Base-by-base conservation (phyloP, 2,329 filamentous ascomycete species). In the Trichoderma koningii region DNA sequence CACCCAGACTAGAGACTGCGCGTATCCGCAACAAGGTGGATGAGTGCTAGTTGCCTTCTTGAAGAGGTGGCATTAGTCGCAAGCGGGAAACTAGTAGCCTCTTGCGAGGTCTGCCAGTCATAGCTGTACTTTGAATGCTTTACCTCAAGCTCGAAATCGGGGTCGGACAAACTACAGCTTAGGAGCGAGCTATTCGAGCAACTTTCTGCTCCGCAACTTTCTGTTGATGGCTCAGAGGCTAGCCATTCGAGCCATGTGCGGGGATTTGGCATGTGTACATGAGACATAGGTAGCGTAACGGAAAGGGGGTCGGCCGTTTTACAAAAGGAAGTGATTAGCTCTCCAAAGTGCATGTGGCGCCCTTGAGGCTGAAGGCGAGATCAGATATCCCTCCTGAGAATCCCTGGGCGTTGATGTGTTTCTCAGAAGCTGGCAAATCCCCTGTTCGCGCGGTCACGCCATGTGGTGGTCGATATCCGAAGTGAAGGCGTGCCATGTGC, bases 11-110 rank as follows among this genome's bases (percentile, higher is more conserved):
- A 30, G 59, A 30, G 28, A 52, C 50, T 50, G 34, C 28, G 38
- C 38, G 48, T 62, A 62, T 52, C 47, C 48, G 59, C 59, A 52
- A 23, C 59, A 26, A 28, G 57, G 38, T 48, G 38, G 23, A 38
- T 50, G 38, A 41, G 45, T 44, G 19, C 57, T n/a, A 44, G 48
- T 45, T 53, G 48, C 23, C 48, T 5, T 51, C 10, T 21, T 52
- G 4, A 41, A 44, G 47, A 52, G 38, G 30, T 28, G 30, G 21
- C 34, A 15, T 61, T 41, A 41, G 56, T 60, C 19, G 56, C 28
- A 42, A 15, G 21, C 19, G 28, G 56, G 14, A 50, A 34, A 60
- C n/a, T 5, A 23, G 34, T 52, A 60, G 44, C 45, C 15, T 34
- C 12, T 38, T 38, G 34, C 34, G 34, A 38, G 34, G 4, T 14